These are phyloP conservation scores for Colletotrichum eleusines DNA, from an alignment of 2,329 filamentous ascomycete species.

Conservation along the genomic window DNA sequence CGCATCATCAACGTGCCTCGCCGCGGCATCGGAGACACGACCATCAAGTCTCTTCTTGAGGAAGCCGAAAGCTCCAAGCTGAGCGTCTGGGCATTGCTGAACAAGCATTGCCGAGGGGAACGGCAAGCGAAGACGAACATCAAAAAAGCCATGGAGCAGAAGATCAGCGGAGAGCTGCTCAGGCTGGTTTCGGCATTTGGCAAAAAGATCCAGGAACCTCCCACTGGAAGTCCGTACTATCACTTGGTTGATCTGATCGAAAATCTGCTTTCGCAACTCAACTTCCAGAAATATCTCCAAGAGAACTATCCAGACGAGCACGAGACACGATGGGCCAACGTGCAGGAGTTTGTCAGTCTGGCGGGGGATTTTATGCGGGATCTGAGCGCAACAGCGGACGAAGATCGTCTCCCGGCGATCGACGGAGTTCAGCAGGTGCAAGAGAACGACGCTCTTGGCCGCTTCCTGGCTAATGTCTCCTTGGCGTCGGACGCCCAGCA, in stretches of 20 bases:
- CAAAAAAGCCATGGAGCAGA: constrained; percentile 64
- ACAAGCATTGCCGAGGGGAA: constrained; percentile 64
- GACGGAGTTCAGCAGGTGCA: constrained; percentile 77
- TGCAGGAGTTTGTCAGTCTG: constrained; percentile 87
- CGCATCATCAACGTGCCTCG: constrained; percentile 88
- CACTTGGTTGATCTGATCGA: constrained; percentile 63
- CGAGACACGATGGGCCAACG: constrained; percentile 86
- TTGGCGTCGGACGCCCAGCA: constrained; percentile 78
- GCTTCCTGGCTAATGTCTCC: constrained; percentile 90
- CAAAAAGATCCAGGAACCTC: constrained; percentile 48
- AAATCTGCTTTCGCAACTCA: constrained; percentile 71
- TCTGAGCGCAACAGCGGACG: constrained; percentile 53
- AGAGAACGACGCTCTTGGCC: constrained; percentile 74
- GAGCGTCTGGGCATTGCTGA: constrained; percentile 81
- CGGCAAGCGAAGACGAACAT: constrained; percentile 63
- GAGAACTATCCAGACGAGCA: constrained; percentile 79
- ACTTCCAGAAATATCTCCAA: constrained; percentile 80
- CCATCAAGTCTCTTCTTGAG: constrained; percentile 78
- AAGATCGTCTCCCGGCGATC: constrained; percentile 73
- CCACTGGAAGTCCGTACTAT: constrained; percentile 48
- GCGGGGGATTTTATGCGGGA: constrained; percentile 76
- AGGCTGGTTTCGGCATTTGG: constrained; percentile 52
- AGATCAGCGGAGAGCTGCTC: constrained; percentile 64
- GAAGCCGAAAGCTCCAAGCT: constrained; percentile 79
- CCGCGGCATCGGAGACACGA: constrained; percentile 83